Evolutionary conservation across 2,329 filamentous ascomycete species (phyloP), one percentile per base, ranked within the genome.

Genomic region (Massarina eburnea): DNA sequence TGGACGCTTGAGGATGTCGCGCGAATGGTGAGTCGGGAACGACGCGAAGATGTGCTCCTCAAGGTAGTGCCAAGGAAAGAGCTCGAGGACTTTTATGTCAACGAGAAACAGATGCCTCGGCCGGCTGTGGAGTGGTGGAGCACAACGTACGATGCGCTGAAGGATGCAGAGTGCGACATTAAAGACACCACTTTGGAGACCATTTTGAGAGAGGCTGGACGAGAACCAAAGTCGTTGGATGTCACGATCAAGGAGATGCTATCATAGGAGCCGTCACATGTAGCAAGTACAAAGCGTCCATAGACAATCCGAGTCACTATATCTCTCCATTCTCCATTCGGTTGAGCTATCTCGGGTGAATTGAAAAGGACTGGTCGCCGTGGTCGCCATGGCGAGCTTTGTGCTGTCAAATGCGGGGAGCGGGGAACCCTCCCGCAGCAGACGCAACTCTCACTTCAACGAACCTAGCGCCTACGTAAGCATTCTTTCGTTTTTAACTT

Each of bases 51-150:
- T 9, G 50, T 75, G 0, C 51, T 37, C 20, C 15, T 75, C 15
- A 70, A 69, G 52, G 47, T 72, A 3, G 71, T 74, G 3, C 39
- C 45, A 4, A 65, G 63, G 43, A 58, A 70, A 26, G 72, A 73
- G 48, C 70, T 74, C 46, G 73, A 74, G 46, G 59, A 64, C 17
- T 72, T 57, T 48, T 74, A 76, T 54, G 60, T 71, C 1, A 43
- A 66, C 8, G 58, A 71, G 32, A 64, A 56, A 41, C 62, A 62
- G 0, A 67, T 68, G 56, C 64, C 73, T 18, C 63, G 64, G 40
- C 46, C 57, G 7, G 58, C 64, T 34, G 68, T 76, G 5, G 70
- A 70, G 52, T 76, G 74, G 75, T 77, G 75, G 75, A 69, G 66
- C 29, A 70, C 61, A 27, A 71, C 71, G 19, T 76, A 76, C 46